Evolutionary conservation across 305 asterid species (phyloP).

Genomic region (Fraxinus sp.): DNA sequence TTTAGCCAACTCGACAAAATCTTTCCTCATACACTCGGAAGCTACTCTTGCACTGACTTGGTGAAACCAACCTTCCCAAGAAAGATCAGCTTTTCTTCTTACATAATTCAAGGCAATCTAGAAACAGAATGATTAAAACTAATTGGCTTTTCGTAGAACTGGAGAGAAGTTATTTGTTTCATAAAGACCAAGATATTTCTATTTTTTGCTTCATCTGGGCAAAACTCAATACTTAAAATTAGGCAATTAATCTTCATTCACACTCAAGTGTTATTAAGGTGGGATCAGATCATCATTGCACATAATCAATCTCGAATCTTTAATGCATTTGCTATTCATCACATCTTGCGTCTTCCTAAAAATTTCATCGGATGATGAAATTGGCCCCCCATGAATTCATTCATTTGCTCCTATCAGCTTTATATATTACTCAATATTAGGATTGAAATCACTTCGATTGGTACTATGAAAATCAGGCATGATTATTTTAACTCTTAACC

Average conservation of each 20-base stretch:
- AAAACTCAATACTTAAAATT: not conserved
- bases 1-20: not conserved
- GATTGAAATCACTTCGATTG: not conserved
- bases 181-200: not conserved
- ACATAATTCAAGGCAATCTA: not conserved
- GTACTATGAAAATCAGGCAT: not conserved
- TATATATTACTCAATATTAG: not conserved
- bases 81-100: not conserved
- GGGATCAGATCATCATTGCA: not conserved
- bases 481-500: not conserved
- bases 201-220: not conserved
- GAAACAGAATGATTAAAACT: not conserved
- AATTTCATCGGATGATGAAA: not conserved
- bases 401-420: not conserved
- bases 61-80: not conserved
- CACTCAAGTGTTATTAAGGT: not conserved
- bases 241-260: not conserved
- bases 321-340: not conserved
- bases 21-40: not conserved
- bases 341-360: not conserved
- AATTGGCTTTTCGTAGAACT: not conserved
- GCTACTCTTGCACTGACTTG: not conserved
- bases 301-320: not conserved
- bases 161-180: not conserved
- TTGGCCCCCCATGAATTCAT: not conserved